A percentile compares a stretch with the other conserved stretches of the same genome.
Conservation (phyloP, 306 rosid species). For the Corylus heterophylla region DNA sequence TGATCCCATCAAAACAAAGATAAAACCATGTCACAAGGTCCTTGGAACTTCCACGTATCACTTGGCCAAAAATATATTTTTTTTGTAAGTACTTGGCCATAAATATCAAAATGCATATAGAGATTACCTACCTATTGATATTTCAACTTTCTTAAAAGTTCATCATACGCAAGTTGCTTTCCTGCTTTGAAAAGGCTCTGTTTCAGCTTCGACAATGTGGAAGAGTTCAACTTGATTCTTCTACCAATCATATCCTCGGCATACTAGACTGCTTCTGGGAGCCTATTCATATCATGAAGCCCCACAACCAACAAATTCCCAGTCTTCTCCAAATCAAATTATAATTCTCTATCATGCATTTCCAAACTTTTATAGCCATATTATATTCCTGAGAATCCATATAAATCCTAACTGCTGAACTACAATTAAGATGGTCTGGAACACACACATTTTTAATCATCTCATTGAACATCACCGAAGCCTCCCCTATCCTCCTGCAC, state of each 20-base stretch:
- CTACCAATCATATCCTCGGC: too few species aligned
- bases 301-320: conserved; percentile 51
- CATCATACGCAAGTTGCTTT: too few species aligned
- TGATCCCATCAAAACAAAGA: background rate
- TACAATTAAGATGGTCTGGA: conserved; percentile 55
- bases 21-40: background rate
- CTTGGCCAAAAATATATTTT: too few species aligned
- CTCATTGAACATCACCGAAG: conserved; percentile 44
- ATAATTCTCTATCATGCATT: conserved; percentile 47
- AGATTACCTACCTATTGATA: conserved; percentile 20
- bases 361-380: conserved; percentile 64
- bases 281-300: conserved; percentile 44
- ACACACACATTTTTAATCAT: conserved; percentile 70
- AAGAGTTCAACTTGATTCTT: too few species aligned
- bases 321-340: conserved; percentile 43
- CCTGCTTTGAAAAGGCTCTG: too few species aligned
- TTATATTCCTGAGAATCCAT: conserved; percentile 43
- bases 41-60: background rate
- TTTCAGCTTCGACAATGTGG: too few species aligned
- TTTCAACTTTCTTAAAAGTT: conserved; percentile 56
- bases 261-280: conserved; percentile 67
- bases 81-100: too few species aligned
- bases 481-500: conserved; percentile 48
- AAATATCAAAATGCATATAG: background rate
- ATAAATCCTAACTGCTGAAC: conserved; percentile 45